Evolutionary conservation across 345 rosid species (phyloP).

Genomic region (Melastoma malabathricum): DNA sequence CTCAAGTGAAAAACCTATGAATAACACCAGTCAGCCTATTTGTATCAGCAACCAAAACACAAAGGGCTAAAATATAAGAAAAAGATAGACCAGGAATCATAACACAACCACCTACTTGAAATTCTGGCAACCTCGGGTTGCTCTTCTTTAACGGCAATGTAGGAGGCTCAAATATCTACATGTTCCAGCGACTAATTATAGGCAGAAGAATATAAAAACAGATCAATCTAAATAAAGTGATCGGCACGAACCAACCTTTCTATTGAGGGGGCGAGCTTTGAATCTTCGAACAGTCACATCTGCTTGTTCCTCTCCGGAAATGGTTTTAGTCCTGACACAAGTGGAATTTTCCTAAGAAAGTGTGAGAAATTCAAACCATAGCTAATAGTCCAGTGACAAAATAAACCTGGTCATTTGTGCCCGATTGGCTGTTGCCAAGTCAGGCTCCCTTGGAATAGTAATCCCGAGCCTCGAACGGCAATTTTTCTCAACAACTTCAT

Average conservation of each 20-base stretch:
- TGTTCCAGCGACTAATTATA: slow-evolving; percentile 12
- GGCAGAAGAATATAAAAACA: neutral
- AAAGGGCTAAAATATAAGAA: neutral
- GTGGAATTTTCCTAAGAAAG: slow-evolving; percentile 7
- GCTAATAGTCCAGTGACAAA: slow-evolving; percentile 5
- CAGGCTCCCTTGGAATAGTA: slow-evolving; percentile 89
- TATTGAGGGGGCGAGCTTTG: slow-evolving; percentile 89
- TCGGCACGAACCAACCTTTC: slow-evolving; percentile 46
- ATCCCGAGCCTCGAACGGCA: slow-evolving; percentile 31
- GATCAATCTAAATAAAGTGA: neutral
- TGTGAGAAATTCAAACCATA: neutral
- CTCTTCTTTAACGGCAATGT: slow-evolving; percentile 65
- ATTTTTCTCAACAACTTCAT: slow-evolving; percentile 29
- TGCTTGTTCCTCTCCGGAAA: slow-evolving; percentile 26
- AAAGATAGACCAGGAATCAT: slow-evolving; percentile 1
- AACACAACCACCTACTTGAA: slow-evolving; percentile 45
- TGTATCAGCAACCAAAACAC: neutral
- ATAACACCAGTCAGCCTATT: slow-evolving; percentile 9
- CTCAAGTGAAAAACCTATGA: slow-evolving; percentile 72
- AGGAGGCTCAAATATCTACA: slow-evolving; percentile 83
- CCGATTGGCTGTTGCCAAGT: slow-evolving; percentile 73
- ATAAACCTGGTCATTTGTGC: slow-evolving; percentile 63
- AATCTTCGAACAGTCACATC: slow-evolving; percentile 34
- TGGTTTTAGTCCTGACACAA: slow-evolving; percentile 40
- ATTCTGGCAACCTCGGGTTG: slow-evolving; percentile 69